A percentile compares a stretch with the other conserved stretches of the same genome.
These are phyloP conservation scores for Phanerochaete sordida DNA, from an alignment of 768 basidiomycete species.

Conservation along the genomic window DNA sequence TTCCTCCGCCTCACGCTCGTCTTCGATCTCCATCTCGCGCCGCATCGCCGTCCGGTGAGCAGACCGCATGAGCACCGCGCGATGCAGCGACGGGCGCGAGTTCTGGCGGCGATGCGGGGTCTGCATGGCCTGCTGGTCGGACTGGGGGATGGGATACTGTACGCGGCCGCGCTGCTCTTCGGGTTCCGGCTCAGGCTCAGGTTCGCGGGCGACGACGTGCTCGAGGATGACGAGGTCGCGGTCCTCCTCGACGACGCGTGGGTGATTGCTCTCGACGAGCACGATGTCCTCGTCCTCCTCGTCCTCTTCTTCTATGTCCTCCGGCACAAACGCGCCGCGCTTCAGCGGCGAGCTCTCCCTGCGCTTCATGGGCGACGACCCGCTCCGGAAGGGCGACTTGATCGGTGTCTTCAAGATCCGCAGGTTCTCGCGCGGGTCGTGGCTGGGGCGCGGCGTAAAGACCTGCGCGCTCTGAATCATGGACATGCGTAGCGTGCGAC, in stretches of 20 bases:
- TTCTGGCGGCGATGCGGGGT: slow-evolving; percentile 23
- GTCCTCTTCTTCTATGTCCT: slow-evolving; percentile 42
- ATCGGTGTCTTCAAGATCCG: slow-evolving; percentile 59
- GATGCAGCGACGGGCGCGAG: slow-evolving; percentile 52
- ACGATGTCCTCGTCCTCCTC: slow-evolving; percentile 43
- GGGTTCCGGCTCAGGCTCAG: slow-evolving; percentile 8
- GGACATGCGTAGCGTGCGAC: slow-evolving; percentile 58
- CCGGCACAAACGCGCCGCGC: slow-evolving; percentile 20
- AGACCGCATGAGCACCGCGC: slow-evolving; percentile 66
- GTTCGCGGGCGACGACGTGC: slow-evolving; percentile 43
- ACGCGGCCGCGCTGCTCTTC: neutral
- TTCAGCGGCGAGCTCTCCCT: slow-evolving; percentile 20
- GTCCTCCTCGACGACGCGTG: slow-evolving; percentile 67
- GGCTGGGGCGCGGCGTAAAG: slow-evolving; percentile 61
- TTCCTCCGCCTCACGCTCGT: slow-evolving; percentile 51
- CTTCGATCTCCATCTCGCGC: slow-evolving; percentile 47
- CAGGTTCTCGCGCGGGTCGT: slow-evolving; percentile 60
- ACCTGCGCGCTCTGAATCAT: slow-evolving; percentile 77
- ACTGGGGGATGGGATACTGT: slow-evolving; percentile 10
- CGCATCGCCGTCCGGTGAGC: slow-evolving; percentile 58
- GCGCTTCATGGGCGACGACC: neutral
- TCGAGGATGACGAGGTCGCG: slow-evolving; percentile 68
- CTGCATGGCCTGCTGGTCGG: slow-evolving; percentile 9
- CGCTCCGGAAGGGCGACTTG: slow-evolving; percentile 26
- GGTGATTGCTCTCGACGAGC: slow-evolving; percentile 62